A percentile compares a stretch with the other conserved stretches of the same genome.
These are phyloP conservation scores for Tritrichomonas foetus DNA, from an alignment of 208 protist genomes.

Conservation along the genomic window DNA sequence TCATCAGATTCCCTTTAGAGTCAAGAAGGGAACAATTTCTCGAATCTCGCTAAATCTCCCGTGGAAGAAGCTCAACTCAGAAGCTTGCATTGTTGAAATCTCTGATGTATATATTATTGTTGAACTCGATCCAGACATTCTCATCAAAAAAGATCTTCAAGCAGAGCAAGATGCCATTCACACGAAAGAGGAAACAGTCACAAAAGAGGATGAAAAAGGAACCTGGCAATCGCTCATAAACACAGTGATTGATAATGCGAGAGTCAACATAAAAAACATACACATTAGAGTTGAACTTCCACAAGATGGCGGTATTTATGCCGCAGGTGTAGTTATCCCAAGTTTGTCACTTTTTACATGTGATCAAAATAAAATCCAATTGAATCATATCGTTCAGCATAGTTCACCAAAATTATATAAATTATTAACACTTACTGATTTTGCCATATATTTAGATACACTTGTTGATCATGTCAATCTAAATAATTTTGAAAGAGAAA, in stretches of 20 bases:
- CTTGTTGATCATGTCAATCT: background rate
- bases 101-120: slow-evolving; percentile 32
- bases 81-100: background rate
- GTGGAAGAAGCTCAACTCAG: background rate
- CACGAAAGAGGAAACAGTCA: no score
- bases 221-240: background rate
- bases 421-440: background rate
- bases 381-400: background rate
- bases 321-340: background rate
- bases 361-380: background rate
- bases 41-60: background rate
- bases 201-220: background rate
- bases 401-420: background rate
- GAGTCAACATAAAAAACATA: background rate
- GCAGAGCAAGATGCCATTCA: background rate
- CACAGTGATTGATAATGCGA: background rate
- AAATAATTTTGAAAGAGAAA: background rate
- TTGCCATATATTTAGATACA: slow-evolving; percentile 6
- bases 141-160: background rate
- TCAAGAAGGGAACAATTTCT: background rate
- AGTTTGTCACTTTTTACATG: background rate
- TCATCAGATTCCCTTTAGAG: background rate
- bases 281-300: slow-evolving; percentile 3
- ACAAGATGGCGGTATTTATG: background rate
- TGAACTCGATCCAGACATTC: background rate